Conservation (phyloP, 2,329 filamentous ascomycete species). For the Penicillium janthinellum region DNA sequence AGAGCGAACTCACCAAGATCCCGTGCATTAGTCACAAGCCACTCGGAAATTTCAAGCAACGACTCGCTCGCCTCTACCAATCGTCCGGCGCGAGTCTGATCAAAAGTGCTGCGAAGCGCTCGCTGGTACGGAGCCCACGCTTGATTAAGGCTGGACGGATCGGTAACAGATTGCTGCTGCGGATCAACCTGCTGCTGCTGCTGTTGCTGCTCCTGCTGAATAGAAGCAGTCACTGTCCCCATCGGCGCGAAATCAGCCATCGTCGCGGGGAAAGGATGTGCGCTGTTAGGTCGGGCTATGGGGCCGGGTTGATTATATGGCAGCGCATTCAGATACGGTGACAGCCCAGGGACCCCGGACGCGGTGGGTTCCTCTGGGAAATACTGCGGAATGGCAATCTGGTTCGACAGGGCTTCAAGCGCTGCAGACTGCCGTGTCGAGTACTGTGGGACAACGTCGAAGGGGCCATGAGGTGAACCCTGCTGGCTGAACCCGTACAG, state of each 20-base stretch:
- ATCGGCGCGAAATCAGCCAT: slow-evolving; percentile 53
- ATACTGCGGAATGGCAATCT: slow-evolving; percentile 73
- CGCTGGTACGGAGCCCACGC: slow-evolving; percentile 66
- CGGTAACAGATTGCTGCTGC: slow-evolving; percentile 35
- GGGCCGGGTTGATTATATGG: slow-evolving; percentile 64
- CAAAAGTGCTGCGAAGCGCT: slow-evolving; percentile 66
- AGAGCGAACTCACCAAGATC: slow-evolving; percentile 61
- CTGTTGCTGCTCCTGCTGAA: slow-evolving; percentile 12
- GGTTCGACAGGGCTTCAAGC: slow-evolving; percentile 72
- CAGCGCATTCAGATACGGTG: slow-evolving; percentile 65
- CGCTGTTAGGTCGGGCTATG: slow-evolving; percentile 52
- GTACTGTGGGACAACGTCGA: slow-evolving; percentile 76
- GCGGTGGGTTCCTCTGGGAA: slow-evolving; percentile 69
- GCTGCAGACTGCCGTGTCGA: slow-evolving; percentile 73
- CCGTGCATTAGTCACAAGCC: slow-evolving; percentile 66
- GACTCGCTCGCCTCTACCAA: slow-evolving; percentile 61
- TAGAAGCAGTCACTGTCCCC: slow-evolving; percentile 37
- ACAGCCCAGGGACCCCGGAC: slow-evolving; percentile 59
- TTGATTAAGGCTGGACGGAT: slow-evolving; percentile 61
- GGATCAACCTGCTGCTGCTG: not conserved
- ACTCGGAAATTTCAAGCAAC: slow-evolving; percentile 65
- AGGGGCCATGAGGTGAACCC: slow-evolving; percentile 62
- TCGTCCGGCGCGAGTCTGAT: slow-evolving; percentile 65
- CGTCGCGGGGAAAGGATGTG: slow-evolving; percentile 54
- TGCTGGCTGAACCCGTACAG: slow-evolving; percentile 77